Conservation (phyloP, 129 eudicot species). For the Flaveria sonorensis region DNA sequence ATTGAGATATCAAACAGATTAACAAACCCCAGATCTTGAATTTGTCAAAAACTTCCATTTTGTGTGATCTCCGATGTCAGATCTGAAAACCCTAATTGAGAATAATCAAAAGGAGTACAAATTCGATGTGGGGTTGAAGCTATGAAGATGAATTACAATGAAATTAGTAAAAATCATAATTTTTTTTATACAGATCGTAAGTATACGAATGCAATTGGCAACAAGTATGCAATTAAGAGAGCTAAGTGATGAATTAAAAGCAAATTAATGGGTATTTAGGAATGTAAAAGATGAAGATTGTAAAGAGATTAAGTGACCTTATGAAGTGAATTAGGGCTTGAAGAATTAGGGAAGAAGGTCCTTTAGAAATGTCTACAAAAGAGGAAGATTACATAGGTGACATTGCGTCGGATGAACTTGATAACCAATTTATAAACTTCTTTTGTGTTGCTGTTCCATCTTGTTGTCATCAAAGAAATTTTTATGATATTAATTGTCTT, state of each 20-base stretch:
- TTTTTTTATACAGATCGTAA: background rate
- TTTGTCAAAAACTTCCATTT: conserved; percentile 30
- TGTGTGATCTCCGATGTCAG: conserved; percentile 14
- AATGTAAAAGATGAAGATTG: background rate
- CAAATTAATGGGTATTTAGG: background rate
- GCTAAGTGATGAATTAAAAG: background rate
- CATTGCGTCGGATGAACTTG: background rate
- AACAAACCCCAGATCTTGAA: conserved; percentile 34
- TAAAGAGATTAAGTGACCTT: conserved; percentile 6
- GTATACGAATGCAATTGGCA: conserved; percentile 10
- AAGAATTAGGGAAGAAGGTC: conserved; percentile 32
- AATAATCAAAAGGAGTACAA: background rate
- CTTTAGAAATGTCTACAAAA: background rate
- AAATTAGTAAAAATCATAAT: no score
- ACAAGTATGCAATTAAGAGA: conserved; percentile 17
- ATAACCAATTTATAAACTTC: no score
- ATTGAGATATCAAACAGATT: conserved; percentile 34
- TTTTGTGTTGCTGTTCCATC: no score
- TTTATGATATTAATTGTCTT: no score
- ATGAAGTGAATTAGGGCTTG: conserved; percentile 28
- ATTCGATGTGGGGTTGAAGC: background rate
- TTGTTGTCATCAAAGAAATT: no score
- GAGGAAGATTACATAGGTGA: background rate
- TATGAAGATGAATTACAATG: no score
- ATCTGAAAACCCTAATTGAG: conserved; percentile 21